Evolutionary conservation across 371 early-diverging fungal species (phyloP), one percentile per base, ranked within the genome.

Genomic region (Rhizopus arrhizus): DNA sequence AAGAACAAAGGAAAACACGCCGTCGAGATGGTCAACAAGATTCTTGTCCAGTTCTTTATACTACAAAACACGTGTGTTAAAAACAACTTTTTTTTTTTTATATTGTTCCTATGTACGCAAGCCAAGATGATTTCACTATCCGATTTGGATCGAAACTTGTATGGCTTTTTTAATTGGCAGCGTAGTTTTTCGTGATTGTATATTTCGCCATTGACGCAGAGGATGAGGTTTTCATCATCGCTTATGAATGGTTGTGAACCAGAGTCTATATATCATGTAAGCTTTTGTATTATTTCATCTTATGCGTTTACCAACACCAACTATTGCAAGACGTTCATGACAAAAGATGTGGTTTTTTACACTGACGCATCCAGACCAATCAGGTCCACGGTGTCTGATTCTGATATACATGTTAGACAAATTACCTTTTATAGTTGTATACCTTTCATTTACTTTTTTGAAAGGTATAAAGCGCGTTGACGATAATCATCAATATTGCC

Each of bases 261-360:
- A 61, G 88, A 86, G 58, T 90, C 94, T 91, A 49, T 45, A 34
- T 8, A 35, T 6, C 9, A 10, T 34, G 41, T 36, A 1, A 15
- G 22, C 13, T 29, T 35, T 31, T 6, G 38, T 56, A 33, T 41
- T 36, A 9, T 57, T 7, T 34, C 42, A 10, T 33, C 11, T 11
- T 29, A 41, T 33, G 31, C 51, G 77, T 87, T 74, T 79, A 91
- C 94, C 93, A 64, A 96, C 90, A 71, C 98, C 98, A 56, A 96
- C 97, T 69, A 97, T 97, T 46, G 98, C 95, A 58, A 97, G 77
- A 75, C 98, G 94, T 78, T 97, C 98, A 71, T 97, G 98, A 78
- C 91, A 89, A 40, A 97, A 72, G 58, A 96, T 90, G 81, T 88
- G 85, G 84, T 93, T 90, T 57, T 85, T 89, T 32, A 74, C 70